Base-by-base conservation (phyloP, 1,284 basidiomycete species). In the Fomitopsis palustris region DNA sequence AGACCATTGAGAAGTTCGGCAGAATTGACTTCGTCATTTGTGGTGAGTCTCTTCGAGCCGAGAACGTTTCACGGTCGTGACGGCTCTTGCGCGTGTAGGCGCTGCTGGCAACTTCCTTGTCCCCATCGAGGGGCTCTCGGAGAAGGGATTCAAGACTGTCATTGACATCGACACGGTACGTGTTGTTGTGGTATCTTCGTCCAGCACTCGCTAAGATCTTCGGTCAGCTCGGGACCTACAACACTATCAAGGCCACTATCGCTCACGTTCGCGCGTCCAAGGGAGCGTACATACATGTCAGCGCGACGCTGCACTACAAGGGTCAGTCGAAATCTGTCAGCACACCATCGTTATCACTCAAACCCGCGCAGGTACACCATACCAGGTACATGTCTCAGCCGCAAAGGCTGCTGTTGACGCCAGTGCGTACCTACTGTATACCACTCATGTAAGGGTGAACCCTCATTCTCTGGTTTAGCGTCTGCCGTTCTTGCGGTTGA, bases 321-420 rank as follows among this genome's bases (percentile, higher is more conserved):
- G 94, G 93, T 84, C 67, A 53, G 78, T 69, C 16, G 43, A 12
- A 43, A 39, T 41, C 39, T 33, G 45, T 23, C 39, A 33, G 55
- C 16, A 45, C 33, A 47, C 39, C 47, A 35, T 23, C 8, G 37
- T 53, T 33, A n/a, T 21, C 43, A 35, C 35, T 19, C 56, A 58
- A 21, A 35, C 25, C 52, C 53, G 7, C 55, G 51, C 69, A 90
- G 92, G 79, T 12, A 87, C 90, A n/a, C 92, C 93, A 0, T 95
- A 88, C 72, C 96, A 98, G 75, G 91, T 86, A 4, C 96, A 98
- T 69, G 93, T 96, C 7, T 93, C 92, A 23, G 94, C 96, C 14
- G 96, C 96, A 21, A 98, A 98, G 76, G 96, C 96, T 0, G 96
- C 86, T 9, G 86, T 98, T 37, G 96, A 99, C 69, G 94, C 95